These are phyloP conservation scores for Blastobotrys ciferrii DNA, from an alignment of 1,139 yeast species.

Conservation along the genomic window DNA sequence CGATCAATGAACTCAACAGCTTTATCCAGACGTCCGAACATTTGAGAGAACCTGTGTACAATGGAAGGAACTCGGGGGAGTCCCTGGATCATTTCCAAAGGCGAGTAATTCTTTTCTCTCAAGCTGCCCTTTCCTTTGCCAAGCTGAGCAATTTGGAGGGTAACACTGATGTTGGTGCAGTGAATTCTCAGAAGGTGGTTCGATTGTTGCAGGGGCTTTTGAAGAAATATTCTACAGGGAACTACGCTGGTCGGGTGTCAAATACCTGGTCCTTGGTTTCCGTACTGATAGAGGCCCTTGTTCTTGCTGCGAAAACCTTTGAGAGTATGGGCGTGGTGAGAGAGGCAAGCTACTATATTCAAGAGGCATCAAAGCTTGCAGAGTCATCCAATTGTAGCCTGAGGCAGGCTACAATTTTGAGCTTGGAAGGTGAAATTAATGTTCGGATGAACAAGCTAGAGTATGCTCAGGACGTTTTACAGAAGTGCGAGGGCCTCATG, in stretches of 20 bases:
- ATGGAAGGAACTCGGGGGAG: constrained; percentile 22
- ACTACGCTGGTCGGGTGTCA: constrained; percentile 8
- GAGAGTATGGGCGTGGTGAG: constrained; percentile 28
- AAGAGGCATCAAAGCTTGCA: constrained; percentile 27
- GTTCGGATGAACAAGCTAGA: constrained; percentile 26
- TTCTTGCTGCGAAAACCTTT: constrained; percentile 23
- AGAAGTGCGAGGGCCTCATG: constrained; percentile 26
- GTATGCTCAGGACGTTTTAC: constrained; percentile 23
- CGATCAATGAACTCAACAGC: constrained; percentile 14
- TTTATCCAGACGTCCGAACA: constrained; percentile 18
- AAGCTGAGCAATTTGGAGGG: constrained; percentile 19
- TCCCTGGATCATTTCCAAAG: constrained; percentile 22
- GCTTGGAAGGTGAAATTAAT: constrained; percentile 27
- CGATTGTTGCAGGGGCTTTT: constrained; percentile 24
- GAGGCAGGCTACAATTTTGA: constrained; percentile 23
- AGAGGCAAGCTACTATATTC: constrained; percentile 26
- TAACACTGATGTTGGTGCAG: constrained; percentile 21
- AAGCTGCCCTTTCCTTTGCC: constrained; percentile 19
- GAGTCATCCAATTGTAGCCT: constrained; percentile 20
- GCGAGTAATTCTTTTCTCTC: constrained; percentile 21
- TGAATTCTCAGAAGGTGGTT: constrained; percentile 21
- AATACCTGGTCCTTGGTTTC: constrained; percentile 22
- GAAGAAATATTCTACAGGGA: constrained; percentile 17
- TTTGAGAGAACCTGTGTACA: constrained; percentile 14
- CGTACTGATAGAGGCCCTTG: constrained; percentile 23